Evolutionary conservation across 768 basidiomycete species (phyloP), one percentile per base, ranked within the genome.

Genomic region (Naematelia aurantialba): DNA sequence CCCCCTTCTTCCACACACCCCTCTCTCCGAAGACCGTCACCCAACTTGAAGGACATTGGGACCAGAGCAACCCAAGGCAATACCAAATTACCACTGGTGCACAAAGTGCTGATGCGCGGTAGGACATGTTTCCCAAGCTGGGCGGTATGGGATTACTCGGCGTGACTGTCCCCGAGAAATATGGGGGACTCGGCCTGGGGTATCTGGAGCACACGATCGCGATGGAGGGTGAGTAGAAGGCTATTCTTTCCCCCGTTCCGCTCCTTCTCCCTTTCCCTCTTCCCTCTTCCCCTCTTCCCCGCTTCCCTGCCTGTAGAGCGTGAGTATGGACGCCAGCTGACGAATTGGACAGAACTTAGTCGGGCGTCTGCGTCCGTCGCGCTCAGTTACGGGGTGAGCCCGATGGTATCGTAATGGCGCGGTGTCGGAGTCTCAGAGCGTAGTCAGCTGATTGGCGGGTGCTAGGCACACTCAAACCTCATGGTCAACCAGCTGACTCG

Each of bases 341-440:
- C 8, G 19, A 31, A 5, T 5, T 24, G n/a, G 25, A 25, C 14
- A 79, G 78, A 89, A 62, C 80, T 97, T 55, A 94, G 92, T 31
- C 81, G 85, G 24, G 89, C 89, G 17, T 94, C 92, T 4, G 93
- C 90, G 30, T 91, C 90, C 3, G 88, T 97, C 25, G 93, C 88
- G 1, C 83, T 97, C 42, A 70, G 68, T 49, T 74, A 74, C 56
- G 72, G 72, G 17, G 72, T 74, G 29, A 61, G n/a, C n/a, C n/a
- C n/a, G n/a, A n/a, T n/a, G n/a, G n/a, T n/a, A n/a, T n/a, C n/a
- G n/a, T n/a, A n/a, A n/a, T n/a, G n/a, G n/a, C n/a, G n/a, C n/a
- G n/a, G n/a, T n/a, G n/a, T n/a, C n/a, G n/a, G n/a, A n/a, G 72
- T 59, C 31, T 17, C 2, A 34, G 3, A 2, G 8, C 26, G 26